Evolutionary conservation across 2,329 filamentous ascomycete genomes (phyloP).

Genomic region (Coleophoma crateriformis): DNA sequence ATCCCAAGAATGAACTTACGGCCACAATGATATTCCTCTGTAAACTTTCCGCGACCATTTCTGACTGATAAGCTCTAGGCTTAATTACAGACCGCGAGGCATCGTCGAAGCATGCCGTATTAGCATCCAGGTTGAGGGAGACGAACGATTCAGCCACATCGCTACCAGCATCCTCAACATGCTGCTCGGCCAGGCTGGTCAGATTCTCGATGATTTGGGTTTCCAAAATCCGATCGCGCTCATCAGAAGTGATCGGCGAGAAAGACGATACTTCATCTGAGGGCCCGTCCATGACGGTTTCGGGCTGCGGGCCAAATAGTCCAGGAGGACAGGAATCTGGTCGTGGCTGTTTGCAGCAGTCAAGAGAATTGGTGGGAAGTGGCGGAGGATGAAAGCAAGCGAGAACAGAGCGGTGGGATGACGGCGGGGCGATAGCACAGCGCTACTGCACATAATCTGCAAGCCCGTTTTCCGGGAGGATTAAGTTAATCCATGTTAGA

Average conservation of each 20-base stretch:
- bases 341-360: no score
- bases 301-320: not conserved
- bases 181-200: not conserved
- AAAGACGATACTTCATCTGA: not conserved
- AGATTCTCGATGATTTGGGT: conserved; percentile 7
- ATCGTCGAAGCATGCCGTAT: not conserved
- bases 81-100: conserved; percentile 6
- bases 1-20: conserved; percentile 33
- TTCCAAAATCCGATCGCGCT: not conserved
- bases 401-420: no score
- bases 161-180: conserved; percentile 3
- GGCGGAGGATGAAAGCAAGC: no score
- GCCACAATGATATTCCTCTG: conserved; percentile 66
- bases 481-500: no score
- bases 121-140: not conserved
- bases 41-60: conserved; percentile 70
- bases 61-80: conserved; percentile 54
- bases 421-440: no score
- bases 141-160: not conserved
- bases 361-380: no score
- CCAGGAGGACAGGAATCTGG: not conserved
- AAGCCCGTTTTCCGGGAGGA: no score
- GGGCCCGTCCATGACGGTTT: no score
- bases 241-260: not conserved
- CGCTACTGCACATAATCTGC: no score